Percentiles rank a stretch among this genome's conserved stretches.
Evolutionary conservation across 306 rosid species (phyloP).

Genomic region (Rubus idaeus): DNA sequence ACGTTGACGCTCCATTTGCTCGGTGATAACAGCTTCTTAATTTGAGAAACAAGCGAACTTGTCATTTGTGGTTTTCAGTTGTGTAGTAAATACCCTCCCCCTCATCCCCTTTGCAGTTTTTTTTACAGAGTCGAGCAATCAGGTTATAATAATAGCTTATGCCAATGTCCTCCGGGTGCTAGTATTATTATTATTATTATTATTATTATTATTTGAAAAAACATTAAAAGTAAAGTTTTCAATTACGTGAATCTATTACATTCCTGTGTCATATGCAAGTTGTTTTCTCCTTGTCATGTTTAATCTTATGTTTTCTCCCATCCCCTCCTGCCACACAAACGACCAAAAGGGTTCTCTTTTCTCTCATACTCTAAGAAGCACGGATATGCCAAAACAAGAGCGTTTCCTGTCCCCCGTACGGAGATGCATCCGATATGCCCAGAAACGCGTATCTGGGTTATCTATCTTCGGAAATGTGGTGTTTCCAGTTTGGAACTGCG

Average conservation of each 20-base stretch:
- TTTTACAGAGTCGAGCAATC: not conserved
- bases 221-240: not conserved
- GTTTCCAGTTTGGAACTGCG: too few relatives aligned
- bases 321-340: constrained; percentile 1
- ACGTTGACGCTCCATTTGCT: not conserved
- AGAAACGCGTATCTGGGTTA: too few relatives aligned
- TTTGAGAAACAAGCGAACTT: not conserved
- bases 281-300: not conserved
- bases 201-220: not conserved
- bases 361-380: not conserved
- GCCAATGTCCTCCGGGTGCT: not conserved
- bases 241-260: not conserved
- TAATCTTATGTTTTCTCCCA: not conserved
- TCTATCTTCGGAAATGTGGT: too few relatives aligned
- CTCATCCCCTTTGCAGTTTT: not conserved
- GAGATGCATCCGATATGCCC: too few relatives aligned
- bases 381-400: too few relatives aligned
- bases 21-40: not conserved
- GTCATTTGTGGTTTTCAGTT: not conserved
- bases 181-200: too few relatives aligned
- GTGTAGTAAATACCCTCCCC: not conserved
- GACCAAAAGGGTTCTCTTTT: not conserved
- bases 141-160: not conserved
- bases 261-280: not conserved
- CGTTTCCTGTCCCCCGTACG: too few relatives aligned